Conservation (phyloP, 2,329 filamentous ascomycete genomes). For the Tolypocladium capitatum region DNA sequence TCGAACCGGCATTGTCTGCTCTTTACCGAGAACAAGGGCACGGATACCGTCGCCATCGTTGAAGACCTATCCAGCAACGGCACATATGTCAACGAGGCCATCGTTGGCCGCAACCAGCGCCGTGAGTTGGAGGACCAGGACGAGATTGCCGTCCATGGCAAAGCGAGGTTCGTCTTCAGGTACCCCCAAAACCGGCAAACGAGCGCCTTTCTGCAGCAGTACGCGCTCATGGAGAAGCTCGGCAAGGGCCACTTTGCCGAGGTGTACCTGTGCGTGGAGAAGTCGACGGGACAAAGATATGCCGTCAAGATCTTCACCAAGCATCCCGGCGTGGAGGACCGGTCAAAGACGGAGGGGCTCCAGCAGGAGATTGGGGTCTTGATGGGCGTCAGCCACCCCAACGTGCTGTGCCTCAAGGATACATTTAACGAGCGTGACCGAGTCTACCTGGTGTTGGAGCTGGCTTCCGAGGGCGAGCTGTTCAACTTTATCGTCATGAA, state of each 20-base stretch:
- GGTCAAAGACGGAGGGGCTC: conserved; percentile 69
- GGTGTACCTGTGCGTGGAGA: conserved; percentile 83
- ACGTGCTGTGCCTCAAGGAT: conserved; percentile 84
- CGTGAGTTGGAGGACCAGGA: conserved; percentile 81
- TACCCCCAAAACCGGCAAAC: conserved; percentile 67
- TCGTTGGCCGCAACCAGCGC: conserved; percentile 83
- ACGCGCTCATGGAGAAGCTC: conserved; percentile 69
- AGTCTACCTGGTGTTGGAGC: conserved; percentile 81
- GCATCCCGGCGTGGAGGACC: conserved; percentile 67
- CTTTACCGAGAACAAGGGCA: conserved; percentile 47
- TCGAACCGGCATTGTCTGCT: conserved; percentile 75
- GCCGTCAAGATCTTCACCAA: conserved; percentile 95
- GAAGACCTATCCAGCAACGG: conserved; percentile 95
- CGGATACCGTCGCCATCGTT: conserved; percentile 56
- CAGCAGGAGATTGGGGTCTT: conserved; percentile 94
- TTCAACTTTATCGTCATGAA: conserved; percentile 94
- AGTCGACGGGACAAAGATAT: conserved; percentile 65
- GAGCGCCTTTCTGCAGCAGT: conserved; percentile 75
- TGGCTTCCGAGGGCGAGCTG: conserved; percentile 83
- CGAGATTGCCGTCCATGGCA: conserved; percentile 75
- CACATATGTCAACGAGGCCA: conserved; percentile 85
- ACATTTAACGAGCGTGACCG: conserved; percentile 86
- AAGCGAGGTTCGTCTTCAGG: conserved; percentile 79
- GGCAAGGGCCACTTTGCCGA: conserved; percentile 94
- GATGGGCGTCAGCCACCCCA: conserved; percentile 94